Evolutionary conservation across 2,329 filamentous ascomycete species (phyloP).

Genomic region (Diplodia corticola): DNA sequence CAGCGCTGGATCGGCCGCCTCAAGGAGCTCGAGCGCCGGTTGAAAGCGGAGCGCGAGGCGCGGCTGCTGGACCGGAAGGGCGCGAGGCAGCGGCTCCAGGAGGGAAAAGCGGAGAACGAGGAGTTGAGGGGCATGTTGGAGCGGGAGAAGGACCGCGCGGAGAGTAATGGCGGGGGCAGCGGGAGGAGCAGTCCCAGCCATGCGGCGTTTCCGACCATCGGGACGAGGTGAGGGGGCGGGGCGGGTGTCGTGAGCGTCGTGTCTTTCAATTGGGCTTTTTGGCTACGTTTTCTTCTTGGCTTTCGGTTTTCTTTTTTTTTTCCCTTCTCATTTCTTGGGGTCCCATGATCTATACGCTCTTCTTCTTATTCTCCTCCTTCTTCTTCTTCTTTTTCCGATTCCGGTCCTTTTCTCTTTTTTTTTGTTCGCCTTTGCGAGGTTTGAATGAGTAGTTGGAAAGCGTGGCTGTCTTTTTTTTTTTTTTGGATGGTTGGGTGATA

Average conservation of each 20-base stretch:
- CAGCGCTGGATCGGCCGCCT: constrained; percentile 83
- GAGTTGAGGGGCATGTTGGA: constrained; percentile 67
- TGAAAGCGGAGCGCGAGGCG: constrained; percentile 88
- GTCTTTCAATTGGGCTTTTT: neutral
- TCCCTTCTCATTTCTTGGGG: neutral
- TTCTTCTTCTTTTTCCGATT: too few relatives aligned
- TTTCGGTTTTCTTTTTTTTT: neutral
- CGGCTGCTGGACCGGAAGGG: constrained; percentile 80
- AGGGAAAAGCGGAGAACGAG: constrained; percentile 72
- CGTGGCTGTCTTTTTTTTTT: neutral
- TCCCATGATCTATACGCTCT: neutral
- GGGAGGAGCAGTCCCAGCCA: constrained; percentile 18
- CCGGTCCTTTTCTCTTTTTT: neutral
- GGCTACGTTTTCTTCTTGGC: neutral
- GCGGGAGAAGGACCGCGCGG: constrained; percentile 47
- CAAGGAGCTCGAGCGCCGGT: constrained; percentile 80
- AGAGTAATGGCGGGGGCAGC: neutral
- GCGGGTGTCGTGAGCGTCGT: neutral
- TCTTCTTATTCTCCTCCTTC: too few relatives aligned
- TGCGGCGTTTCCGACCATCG: constrained; percentile 14
- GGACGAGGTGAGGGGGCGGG: constrained; percentile 5
- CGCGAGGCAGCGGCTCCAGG: constrained; percentile 75
- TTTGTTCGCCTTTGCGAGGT: neutral
- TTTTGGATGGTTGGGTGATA: neutral
- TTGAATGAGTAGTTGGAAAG: neutral